These are phyloP conservation scores for Exserohilum turcica DNA, from an alignment of 2,329 filamentous ascomycete genomes.

Conservation along the genomic window DNA sequence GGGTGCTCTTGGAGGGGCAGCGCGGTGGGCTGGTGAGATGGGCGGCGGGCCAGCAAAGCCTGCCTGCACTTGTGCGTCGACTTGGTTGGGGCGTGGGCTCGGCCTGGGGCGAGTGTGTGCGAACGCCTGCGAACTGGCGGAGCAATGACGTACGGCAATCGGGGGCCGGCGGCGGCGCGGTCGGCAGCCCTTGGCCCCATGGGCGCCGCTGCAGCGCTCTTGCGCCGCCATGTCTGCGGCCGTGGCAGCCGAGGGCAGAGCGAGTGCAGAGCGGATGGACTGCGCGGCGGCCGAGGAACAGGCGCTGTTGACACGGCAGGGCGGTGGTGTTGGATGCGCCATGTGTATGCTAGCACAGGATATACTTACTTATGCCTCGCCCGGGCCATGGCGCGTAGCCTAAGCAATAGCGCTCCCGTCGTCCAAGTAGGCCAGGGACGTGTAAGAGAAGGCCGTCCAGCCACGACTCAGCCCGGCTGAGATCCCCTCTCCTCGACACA, in stretches of 20 bases:
- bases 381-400: conserved; percentile 13
- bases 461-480: conserved; percentile 8
- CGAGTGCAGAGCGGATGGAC: too few species aligned
- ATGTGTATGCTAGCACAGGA: background rate
- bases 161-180: conserved; percentile 8
- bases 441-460: conserved; percentile 2
- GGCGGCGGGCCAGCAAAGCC: conserved; percentile 7
- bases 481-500: background rate
- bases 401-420: background rate
- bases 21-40: conserved; percentile 3
- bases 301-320: too few species aligned
- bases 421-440: too few species aligned
- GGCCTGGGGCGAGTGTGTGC: conserved; percentile 4
- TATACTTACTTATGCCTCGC: too few species aligned
- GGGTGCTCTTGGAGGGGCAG: background rate
- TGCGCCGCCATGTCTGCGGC: background rate
- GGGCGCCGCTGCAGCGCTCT: background rate
- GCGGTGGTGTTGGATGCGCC: too few species aligned
- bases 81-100: background rate
- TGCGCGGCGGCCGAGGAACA: too few species aligned
- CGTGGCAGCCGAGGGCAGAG: too few species aligned
- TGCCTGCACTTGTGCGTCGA: conserved; percentile 1
- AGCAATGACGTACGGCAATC: conserved; percentile 24
- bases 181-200: conserved; percentile 3
- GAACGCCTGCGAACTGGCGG: conserved; percentile 28